Percentiles rank a stretch among this genome's conserved stretches.
Conservation (phyloP, 345 rosid genomes). For the Eucalyptus erythrocorys region DNA sequence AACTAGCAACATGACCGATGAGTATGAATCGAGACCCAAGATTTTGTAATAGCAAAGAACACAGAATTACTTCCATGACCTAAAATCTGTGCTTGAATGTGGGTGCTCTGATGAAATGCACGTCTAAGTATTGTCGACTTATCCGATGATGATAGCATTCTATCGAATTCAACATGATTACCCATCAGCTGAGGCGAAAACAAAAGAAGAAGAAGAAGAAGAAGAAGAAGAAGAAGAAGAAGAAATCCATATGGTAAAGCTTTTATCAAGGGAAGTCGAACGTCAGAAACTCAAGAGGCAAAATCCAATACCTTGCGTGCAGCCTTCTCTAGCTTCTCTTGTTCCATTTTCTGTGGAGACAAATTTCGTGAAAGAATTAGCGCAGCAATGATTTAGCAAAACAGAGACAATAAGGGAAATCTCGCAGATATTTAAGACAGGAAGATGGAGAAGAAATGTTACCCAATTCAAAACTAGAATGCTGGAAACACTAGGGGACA, state of each 20-base stretch:
- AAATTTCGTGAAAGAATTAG: neutral
- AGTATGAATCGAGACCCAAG: neutral
- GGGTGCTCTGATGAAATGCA: neutral
- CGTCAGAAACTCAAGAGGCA: neutral
- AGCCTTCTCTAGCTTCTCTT: slow-evolving; percentile 80
- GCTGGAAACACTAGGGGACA: neutral
- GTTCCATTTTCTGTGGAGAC: slow-evolving; percentile 72
- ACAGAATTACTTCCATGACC: neutral
- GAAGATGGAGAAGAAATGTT: neutral
- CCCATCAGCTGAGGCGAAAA: neutral
- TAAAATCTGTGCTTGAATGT: neutral
- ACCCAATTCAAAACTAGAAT: neutral
- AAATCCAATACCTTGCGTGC: slow-evolving; percentile 63
- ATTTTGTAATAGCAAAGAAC: neutral
- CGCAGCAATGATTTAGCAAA: neutral
- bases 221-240: neutral
- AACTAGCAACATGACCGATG: neutral
- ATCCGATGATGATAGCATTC: neutral
- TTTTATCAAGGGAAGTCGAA: neutral
- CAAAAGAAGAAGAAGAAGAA: neutral
- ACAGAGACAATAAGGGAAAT: neutral
- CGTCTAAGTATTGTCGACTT: neutral
- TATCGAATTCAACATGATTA: neutral
- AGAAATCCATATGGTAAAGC: neutral
- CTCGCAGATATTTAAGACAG: neutral